Evolutionary conservation across 2,329 filamentous ascomycete genomes (phyloP).

Genomic region (Cercospora zeae-maydis): DNA sequence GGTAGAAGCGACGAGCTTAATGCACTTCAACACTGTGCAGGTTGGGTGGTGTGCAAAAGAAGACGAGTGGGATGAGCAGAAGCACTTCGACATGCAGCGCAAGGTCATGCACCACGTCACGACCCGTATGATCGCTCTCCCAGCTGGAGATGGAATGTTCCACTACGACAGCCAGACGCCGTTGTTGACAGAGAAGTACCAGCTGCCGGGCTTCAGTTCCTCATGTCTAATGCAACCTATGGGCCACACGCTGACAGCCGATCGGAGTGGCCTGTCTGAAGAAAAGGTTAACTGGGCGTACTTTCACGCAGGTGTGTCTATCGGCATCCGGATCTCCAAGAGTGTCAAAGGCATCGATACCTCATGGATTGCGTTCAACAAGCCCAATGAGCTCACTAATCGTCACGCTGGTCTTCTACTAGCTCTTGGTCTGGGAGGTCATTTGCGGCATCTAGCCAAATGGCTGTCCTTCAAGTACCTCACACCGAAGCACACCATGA

Average conservation of each 20-base stretch:
- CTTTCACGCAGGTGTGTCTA: slow-evolving; percentile 94
- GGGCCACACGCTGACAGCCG: slow-evolving; percentile 89
- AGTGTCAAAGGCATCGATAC: slow-evolving; percentile 92
- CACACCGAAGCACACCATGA: slow-evolving; percentile 99
- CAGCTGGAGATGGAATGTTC: slow-evolving; percentile 79
- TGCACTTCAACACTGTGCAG: slow-evolving; percentile 81
- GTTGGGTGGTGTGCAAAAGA: slow-evolving; percentile 72
- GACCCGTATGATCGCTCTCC: slow-evolving; percentile 80
- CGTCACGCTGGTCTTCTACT: slow-evolving; percentile 93
- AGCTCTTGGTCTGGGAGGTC: slow-evolving; percentile 87
- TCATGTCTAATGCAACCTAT: slow-evolving; percentile 88
- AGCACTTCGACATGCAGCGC: slow-evolving; percentile 89
- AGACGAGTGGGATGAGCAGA: slow-evolving; percentile 76
- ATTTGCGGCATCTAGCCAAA: slow-evolving; percentile 89
- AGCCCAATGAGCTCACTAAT: slow-evolving; percentile 86
- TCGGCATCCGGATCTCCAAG: slow-evolving; percentile 83
- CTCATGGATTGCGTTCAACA: slow-evolving; percentile 98
- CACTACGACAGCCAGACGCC: slow-evolving; percentile 85
- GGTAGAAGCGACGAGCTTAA: slow-evolving; percentile 75
- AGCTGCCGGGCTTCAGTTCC: slow-evolving; percentile 84
- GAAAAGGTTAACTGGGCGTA: slow-evolving; percentile 98
- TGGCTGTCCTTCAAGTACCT: slow-evolving; percentile 99
- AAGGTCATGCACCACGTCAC: slow-evolving; percentile 82
- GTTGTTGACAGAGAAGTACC: slow-evolving; percentile 86
- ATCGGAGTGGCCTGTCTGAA: slow-evolving; percentile 81